Base-by-base conservation (phyloP, 768 basidiomycete species). In the Podaxis sp. region DNA sequence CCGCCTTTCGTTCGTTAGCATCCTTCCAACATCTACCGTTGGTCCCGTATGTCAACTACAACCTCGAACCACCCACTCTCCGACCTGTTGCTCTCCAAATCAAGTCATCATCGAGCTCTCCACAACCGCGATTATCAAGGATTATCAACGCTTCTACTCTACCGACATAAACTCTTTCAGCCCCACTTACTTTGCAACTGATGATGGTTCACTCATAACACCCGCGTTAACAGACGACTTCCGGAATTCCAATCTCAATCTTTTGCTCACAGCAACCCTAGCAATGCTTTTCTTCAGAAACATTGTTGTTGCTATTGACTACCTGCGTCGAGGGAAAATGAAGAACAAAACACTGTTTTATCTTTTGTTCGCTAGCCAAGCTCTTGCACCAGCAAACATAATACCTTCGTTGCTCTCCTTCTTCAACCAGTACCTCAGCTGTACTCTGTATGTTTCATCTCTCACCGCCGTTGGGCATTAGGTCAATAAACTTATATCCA, bases 311-410 rank as follows among this genome's bases (percentile, higher is more conserved):
- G 79, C 82, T 13, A 72, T 75, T 42, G 74, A 77, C 61, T 88
- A 85, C 68, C 67, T 87, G 28, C 76, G 81, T 36, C 72, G 80
- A 36, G 79, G 78, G n/a, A 82, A 74, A 65, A 77, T 86, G 42
- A 85, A 84, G 71, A 80, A 79, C 67, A 87, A 82, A 67, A 73
- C 67, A 0, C 76, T 88, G n/a, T 84, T 88, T 63, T 82, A 84
- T 66, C 67, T 82, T 37, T 71, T 89, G 23, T 74, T 83, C 56
- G 65, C 74, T 51, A 86, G 84, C 67, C 86, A 88, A 67, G 58
- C 84, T 2, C 68, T 86, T 11, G 82, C 82, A 1, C 76, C 80
- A 1, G 61, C 78, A 37, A 74, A 76, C 37, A 69, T 81, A 53
- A 63, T 81, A 16, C 73, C 79, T 18, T 63, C 79, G 21, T 73